These are phyloP conservation scores for Sanghuangporus baumii DNA, from an alignment of 1,284 basidiomycete genomes.

Conservation along the genomic window DNA sequence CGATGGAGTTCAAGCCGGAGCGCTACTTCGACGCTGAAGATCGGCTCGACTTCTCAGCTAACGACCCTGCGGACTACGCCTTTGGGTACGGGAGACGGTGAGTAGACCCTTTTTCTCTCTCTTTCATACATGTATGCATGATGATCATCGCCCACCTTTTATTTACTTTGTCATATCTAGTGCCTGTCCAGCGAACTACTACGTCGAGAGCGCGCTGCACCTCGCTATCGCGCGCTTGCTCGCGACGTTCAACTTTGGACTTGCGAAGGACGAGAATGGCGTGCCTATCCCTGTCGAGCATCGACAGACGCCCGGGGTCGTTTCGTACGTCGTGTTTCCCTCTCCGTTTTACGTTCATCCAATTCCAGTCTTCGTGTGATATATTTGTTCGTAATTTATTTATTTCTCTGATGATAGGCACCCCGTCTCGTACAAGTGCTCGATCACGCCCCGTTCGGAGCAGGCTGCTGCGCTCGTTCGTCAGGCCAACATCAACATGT, in stretches of 20 bases:
- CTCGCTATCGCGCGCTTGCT: conserved; percentile 14
- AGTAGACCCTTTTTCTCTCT: not conserved
- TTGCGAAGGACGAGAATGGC: conserved; percentile 4
- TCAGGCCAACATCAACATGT: not conserved
- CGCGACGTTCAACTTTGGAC: conserved; percentile 17
- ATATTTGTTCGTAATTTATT: not conserved
- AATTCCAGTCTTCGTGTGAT: not conserved
- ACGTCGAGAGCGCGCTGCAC: conserved; percentile 11
- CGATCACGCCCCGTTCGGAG: conserved; percentile 2
- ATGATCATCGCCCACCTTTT: not conserved
- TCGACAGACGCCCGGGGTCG: conserved; percentile 4
- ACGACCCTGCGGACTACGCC: conserved; percentile 11
- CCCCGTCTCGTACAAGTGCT: conserved; percentile 5
- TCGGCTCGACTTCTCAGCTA: not conserved
- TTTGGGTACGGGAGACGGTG: conserved; percentile 18
- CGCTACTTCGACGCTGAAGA: conserved; percentile 21
- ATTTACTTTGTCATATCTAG: not conserved
- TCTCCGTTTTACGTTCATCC: not conserved
- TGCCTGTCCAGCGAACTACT: conserved; percentile 12
- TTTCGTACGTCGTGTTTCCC: not conserved
- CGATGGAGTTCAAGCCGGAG: conserved; percentile 26
- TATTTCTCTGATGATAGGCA: not conserved
- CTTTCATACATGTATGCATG: not conserved
- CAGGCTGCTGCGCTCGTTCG: not conserved
- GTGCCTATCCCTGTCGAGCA: not conserved